Conservation (phyloP, 2,329 filamentous ascomycete genomes). For the Fusarium acutatum region DNA sequence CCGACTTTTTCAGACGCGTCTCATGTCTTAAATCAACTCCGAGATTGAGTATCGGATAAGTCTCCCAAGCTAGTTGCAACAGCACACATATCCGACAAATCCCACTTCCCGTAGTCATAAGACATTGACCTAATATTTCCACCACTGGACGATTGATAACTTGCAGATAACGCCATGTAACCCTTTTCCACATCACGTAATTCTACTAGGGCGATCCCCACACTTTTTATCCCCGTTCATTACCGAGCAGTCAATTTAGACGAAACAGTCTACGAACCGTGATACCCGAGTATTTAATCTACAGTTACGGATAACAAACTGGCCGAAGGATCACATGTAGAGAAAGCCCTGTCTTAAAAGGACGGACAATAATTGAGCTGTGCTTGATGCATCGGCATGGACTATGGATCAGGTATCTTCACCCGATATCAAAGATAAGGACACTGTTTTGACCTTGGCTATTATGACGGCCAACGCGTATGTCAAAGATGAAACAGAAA, state of each 20-base stretch:
- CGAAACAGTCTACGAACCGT: not conserved
- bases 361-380: conserved; percentile 41
- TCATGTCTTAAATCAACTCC: too few relatives aligned
- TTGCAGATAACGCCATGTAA: not conserved
- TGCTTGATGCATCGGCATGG: conserved; percentile 81
- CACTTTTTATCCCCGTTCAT: not conserved
- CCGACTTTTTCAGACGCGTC: rapidly evolving
- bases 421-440: conserved; percentile 85
- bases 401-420: conserved; percentile 78
- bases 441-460: conserved; percentile 84
- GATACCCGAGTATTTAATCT: not conserved
- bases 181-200: not conserved
- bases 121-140: not conserved
- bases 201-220: not conserved
- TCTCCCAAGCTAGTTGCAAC: not conserved
- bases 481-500: conserved; percentile 73
- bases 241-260: not conserved
- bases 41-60: not conserved
- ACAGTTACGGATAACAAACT: not conserved
- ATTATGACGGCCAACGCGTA: conserved; percentile 93
- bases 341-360: not conserved
- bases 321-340: rapidly evolving
- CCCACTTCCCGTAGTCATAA: not conserved
- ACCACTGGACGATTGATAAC: not conserved
- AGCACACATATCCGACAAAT: not conserved